Evolutionary conservation across 257 asterid genomes (phyloP), one percentile per base, ranked within the genome.

Genomic region (Ehretia macrophylla): DNA sequence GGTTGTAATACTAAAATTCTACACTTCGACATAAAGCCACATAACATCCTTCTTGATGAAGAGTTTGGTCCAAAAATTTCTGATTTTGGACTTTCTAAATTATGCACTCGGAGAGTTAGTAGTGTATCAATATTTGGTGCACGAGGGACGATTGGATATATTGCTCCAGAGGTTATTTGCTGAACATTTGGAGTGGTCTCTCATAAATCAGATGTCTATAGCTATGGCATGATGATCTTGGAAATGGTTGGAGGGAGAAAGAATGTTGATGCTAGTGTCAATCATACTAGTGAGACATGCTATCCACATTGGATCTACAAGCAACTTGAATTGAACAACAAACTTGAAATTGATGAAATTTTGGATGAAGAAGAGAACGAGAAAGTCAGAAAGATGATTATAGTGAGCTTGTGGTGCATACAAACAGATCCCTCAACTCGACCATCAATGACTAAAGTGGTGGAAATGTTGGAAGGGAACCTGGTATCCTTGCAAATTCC

Each of bases 1-100:
- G 68, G 79, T 0, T 73, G 78, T 56, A 69, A 40, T 42, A 73
- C 59, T 50, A 64, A 66, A 10, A 73, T 73, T 8, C 45, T 73
- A 64, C 71, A 73, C 54, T 64, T 73, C 5, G 78, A 73, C 32
- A 73, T 68, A 68, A 73, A 72, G 78, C 71, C 78, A 21, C 78
- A 72, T 52, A 72, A 72, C 44, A 72, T 72, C 22, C 67, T 62
- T 1, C 60, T 70, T 2, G 76, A 64, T 42, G 71, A 63, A 0
- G 40, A 67, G 10, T 72, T 72, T 44, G 27, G 49, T 19, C 74
- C 74, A 2, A 72, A 67, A n/a, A 39, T 72, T 1, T 63, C 74
- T 11, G 77, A 70, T 63, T 75, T 75, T 55, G 80, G 80, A 17
- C 14, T 75, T 17, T 58, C 77, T 4, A 75, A 63, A 45, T 13